Evolutionary conservation across 129 eudicot genomes (phyloP).

Genomic region (Rutidosis leptorrhynchoides): DNA sequence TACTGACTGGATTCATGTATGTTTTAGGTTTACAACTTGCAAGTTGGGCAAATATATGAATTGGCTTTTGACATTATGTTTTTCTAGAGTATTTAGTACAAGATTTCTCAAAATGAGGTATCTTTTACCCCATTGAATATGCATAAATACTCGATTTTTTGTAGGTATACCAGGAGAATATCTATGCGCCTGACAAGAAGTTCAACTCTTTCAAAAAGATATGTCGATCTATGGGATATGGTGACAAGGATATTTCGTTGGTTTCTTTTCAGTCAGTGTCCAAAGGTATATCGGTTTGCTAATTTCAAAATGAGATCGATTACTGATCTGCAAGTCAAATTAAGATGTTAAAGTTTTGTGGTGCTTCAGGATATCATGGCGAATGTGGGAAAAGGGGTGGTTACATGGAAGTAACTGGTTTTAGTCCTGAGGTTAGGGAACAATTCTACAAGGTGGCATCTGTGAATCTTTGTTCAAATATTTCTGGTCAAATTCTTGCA

Average conservation of each 20-base stretch:
- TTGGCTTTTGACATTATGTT: not conserved
- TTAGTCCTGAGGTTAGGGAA: constrained; percentile 66
- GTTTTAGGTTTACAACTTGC: not conserved
- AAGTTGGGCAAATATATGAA: not conserved
- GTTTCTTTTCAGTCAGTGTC: constrained; percentile 96
- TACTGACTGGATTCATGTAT: not conserved
- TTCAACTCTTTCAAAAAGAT: constrained; percentile 90
- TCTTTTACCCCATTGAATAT: not conserved
- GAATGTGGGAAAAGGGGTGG: constrained; percentile 99
- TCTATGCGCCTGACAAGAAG: constrained; percentile 82
- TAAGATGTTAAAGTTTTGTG: not conserved
- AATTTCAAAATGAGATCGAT: not conserved
- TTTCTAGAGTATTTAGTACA: not conserved
- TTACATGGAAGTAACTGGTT: constrained; percentile 98
- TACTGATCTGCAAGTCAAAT: constrained; percentile 5
- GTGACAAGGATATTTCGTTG: constrained; percentile 73
- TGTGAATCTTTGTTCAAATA: constrained; percentile 86
- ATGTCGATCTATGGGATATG: constrained; percentile 80
- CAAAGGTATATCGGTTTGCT: constrained; percentile 52
- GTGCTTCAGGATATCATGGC: constrained; percentile 80
- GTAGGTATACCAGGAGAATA: constrained; percentile 92
- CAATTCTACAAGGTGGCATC: constrained; percentile 92
- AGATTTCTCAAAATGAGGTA: not conserved
- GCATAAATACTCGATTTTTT: constrained; percentile 8
- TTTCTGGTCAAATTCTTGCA: constrained; percentile 90